A percentile compares a stretch with the other conserved stretches of the same genome.
Evolutionary conservation across 2,329 filamentous ascomycete genomes (phyloP).

Genomic region (Cercospora sp.): DNA sequence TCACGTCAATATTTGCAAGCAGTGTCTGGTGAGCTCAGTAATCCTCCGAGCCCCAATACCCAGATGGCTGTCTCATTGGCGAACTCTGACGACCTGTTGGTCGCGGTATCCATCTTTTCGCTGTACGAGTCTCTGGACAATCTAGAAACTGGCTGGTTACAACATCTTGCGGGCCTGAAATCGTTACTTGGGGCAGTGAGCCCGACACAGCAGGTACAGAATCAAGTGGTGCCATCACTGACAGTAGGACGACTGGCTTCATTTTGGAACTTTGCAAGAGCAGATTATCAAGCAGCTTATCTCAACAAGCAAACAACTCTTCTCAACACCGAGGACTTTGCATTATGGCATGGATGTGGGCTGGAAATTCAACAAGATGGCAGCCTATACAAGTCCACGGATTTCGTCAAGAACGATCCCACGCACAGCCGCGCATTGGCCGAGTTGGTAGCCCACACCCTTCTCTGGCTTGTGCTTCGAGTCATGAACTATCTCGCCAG

Average conservation of each 20-base stretch:
- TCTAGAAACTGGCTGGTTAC: conserved; percentile 59
- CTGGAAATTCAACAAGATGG: conserved; percentile 58
- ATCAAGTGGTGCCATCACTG: conserved; percentile 47
- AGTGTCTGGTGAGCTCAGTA: conserved; percentile 34
- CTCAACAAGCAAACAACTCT: conserved; percentile 62
- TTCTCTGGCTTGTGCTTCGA: conserved; percentile 66
- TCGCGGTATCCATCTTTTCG: conserved; percentile 65
- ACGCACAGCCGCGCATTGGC: conserved; percentile 30
- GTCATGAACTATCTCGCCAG: conserved; percentile 64
- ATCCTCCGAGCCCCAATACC: conserved; percentile 28
- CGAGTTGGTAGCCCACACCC: conserved; percentile 58
- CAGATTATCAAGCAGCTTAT: conserved; percentile 44
- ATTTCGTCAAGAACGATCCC: conserved; percentile 58
- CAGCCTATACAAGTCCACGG: conserved; percentile 46
- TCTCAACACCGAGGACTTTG: conserved; percentile 61
- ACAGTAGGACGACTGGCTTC: conserved; percentile 60
- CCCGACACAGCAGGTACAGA: conserved; percentile 37
- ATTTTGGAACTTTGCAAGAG: conserved; percentile 68
- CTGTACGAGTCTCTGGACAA: conserved; percentile 67
- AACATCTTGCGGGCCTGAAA: conserved; percentile 64
- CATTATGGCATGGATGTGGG: conserved; percentile 64
- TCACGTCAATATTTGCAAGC: conserved; percentile 52
- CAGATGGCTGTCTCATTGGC: conserved; percentile 37
- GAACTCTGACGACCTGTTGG: conserved; percentile 61
- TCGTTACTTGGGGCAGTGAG: conserved; percentile 55